phyloP scores from a whole-genome alignment of 2,329 filamentous ascomycete species.

The Pseudohalonectria lignicola region DNA sequence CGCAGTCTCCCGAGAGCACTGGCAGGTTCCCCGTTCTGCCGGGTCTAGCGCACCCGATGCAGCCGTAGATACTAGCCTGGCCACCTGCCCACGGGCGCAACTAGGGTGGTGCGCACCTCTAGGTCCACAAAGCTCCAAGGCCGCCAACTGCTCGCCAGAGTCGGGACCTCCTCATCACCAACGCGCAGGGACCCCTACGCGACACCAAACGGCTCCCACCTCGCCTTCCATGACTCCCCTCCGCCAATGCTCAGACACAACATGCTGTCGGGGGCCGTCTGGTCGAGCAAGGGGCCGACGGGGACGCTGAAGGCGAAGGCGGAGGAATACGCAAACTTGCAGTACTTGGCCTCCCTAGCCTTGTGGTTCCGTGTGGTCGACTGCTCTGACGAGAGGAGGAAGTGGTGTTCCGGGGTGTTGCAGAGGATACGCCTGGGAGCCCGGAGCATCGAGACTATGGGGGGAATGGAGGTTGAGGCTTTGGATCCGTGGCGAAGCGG shows the following conservation, averaged over 20 bases:
- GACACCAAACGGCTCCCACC: constrained; percentile 5
- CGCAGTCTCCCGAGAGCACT: constrained; percentile 2
- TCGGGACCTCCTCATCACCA: background rate
- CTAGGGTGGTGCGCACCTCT: constrained; percentile 21
- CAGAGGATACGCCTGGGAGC: constrained; percentile 29
- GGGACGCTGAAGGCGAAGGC: constrained; percentile 25
- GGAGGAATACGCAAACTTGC: constrained; percentile 29
- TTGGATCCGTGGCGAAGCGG: constrained; percentile 11
- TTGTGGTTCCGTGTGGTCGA: constrained; percentile 20
- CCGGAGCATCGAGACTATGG: constrained; percentile 1
- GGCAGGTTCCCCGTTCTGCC: constrained; percentile 2
- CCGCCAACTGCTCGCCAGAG: constrained; percentile 8
- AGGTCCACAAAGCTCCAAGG: constrained; percentile 11
- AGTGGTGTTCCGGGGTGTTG: constrained; percentile 21
- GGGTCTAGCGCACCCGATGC: constrained; percentile 14
- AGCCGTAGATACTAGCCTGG: constrained; percentile 26
- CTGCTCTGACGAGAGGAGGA: constrained; percentile 24
- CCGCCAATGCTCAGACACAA: constrained; percentile 11
- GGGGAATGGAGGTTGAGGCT: background rate
- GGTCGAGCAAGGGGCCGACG: constrained; percentile 16
- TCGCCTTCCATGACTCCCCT: constrained; percentile 9
- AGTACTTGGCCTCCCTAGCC: constrained; percentile 23
- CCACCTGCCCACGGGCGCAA: constrained; percentile 18
- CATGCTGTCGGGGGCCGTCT: constrained; percentile 12
- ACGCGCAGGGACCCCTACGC: background rate